Evolutionary conservation across 2,329 filamentous ascomycete species (phyloP).

Genomic region (Dendrostoma leiphaemia): DNA sequence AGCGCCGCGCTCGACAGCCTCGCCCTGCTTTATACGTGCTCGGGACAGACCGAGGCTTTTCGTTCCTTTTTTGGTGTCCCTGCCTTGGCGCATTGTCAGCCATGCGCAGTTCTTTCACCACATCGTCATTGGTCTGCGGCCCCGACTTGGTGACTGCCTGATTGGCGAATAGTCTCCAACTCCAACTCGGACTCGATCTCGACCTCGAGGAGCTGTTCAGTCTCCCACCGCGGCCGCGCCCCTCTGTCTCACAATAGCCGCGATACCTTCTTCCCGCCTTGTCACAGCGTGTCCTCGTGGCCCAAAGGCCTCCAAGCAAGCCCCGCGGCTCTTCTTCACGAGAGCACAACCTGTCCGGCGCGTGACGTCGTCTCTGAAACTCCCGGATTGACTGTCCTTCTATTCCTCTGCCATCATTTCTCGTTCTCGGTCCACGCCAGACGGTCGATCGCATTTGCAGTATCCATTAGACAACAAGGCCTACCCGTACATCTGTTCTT

Average conservation of each 20-base stretch:
- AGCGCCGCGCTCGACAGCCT: not conserved
- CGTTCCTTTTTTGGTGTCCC: not conserved
- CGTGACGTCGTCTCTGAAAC: not conserved
- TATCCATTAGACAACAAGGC: not conserved
- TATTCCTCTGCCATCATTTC: not conserved
- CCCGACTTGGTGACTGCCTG: conserved; percentile 8
- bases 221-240: no score
- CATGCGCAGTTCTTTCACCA: conserved; percentile 10
- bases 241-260: not conserved
- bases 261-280: not conserved
- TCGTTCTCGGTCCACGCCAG: not conserved
- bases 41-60: not conserved
- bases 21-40: not conserved
- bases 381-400: not conserved
- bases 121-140: conserved; percentile 14
- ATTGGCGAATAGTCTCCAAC: conserved; percentile 15
- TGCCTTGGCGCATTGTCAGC: conserved; percentile 10
- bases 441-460: not conserved
- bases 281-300: no score
- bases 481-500: not conserved
- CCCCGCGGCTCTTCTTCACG: no score
- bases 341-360: not conserved
- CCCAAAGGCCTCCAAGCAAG: no score
- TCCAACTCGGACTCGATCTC: not conserved
- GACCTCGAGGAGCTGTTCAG: no score